These are phyloP conservation scores for Salix caprea DNA, from an alignment of 345 rosid genomes.

Conservation along the genomic window DNA sequence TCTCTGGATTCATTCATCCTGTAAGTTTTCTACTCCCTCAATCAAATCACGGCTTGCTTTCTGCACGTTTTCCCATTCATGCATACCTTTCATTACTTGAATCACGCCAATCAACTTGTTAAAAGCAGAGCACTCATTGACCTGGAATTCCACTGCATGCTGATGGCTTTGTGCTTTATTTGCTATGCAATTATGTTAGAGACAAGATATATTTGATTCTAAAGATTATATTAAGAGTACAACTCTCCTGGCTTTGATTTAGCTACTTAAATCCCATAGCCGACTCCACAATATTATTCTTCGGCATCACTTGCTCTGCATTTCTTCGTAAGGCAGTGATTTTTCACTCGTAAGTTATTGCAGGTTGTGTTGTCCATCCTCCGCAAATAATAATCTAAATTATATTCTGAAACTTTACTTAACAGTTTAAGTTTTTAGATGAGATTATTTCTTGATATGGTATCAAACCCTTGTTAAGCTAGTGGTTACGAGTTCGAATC, in stretches of 20 bases:
- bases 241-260: constrained; percentile 62
- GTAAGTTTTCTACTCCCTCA: constrained; percentile 40
- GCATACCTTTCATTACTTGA: constrained; percentile 33
- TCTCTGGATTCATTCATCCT: constrained; percentile 68
- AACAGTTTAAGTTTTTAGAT: no score
- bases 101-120: constrained; percentile 64
- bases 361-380: background rate
- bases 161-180: background rate
- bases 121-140: constrained; percentile 85
- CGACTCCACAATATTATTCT: constrained; percentile 72
- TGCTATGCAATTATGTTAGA: constrained; percentile 73
- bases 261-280: constrained; percentile 60
- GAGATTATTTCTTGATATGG: no score
- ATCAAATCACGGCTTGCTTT: constrained; percentile 6
- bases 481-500: no score
- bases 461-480: no score
- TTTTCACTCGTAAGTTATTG: background rate
- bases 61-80: constrained; percentile 16
- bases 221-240: constrained; percentile 39
- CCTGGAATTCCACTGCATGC: constrained; percentile 80
- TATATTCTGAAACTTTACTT: no score
- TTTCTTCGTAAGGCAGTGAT: constrained; percentile 8
- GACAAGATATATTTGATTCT: constrained; percentile 44
- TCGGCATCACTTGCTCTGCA: constrained; percentile 80
- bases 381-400: no score